phyloP scores from a whole-genome alignment of 176 grass and related monocot species.

The Miscanthus lutarioriparius region DNA sequence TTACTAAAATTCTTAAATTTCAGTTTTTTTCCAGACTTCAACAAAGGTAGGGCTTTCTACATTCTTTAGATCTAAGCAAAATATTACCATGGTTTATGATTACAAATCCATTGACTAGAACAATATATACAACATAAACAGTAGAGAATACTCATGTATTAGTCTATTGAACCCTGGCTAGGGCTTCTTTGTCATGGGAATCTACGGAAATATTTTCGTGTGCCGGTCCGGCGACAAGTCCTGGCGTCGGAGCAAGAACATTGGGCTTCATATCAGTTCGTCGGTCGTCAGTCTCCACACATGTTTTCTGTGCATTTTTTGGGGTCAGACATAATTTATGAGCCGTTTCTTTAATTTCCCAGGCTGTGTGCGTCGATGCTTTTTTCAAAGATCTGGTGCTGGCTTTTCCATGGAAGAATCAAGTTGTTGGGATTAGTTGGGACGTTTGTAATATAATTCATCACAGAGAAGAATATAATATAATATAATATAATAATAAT shows the following conservation, averaged over 20 bases:
- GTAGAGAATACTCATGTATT: no score
- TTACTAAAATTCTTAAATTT: neutral
- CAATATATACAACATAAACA: no score
- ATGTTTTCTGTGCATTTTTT: neutral
- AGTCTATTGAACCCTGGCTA: no score
- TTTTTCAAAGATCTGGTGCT: neutral
- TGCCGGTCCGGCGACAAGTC: neutral
- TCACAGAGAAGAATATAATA: neutral
- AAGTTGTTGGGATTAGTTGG: neutral
- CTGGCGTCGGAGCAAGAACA: neutral
- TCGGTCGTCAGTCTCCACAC: neutral
- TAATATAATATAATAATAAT: neutral
- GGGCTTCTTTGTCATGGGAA: no score
- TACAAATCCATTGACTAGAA: no score
- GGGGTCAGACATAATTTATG: neutral
- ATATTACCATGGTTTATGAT: no score
- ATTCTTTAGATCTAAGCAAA: no score
- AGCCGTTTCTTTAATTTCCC: neutral
- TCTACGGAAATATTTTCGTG: no score
- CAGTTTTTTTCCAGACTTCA: no score
- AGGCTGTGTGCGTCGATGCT: neutral
- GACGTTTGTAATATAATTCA: neutral
- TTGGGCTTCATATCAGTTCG: neutral
- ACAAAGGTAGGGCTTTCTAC: no score
- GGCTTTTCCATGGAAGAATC: neutral